Evolutionary conservation across 2,329 filamentous ascomycete genomes (phyloP).

Genomic region (Trichoderma sp.): DNA sequence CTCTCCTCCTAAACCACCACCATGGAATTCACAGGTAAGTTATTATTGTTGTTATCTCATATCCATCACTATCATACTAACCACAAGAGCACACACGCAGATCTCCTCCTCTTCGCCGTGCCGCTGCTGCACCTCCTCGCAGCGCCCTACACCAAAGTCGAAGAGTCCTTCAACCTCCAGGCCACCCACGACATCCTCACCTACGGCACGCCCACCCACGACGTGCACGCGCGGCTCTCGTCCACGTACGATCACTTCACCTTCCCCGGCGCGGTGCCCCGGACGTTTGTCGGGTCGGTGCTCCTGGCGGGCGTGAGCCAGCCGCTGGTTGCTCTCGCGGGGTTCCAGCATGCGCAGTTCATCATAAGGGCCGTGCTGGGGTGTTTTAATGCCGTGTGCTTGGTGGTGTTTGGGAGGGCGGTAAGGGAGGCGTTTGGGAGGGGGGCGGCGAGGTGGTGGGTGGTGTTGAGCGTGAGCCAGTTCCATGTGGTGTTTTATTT

Average conservation of each 20-base stretch:
- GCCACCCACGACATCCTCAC: constrained; percentile 85
- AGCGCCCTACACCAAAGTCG: constrained; percentile 93
- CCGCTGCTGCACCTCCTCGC: constrained; percentile 67
- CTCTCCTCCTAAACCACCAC: background rate
- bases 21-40: constrained; percentile 9
- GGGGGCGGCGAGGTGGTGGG: constrained; percentile 73
- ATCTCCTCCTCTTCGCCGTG: constrained; percentile 48
- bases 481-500: constrained; percentile 95
- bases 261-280: constrained; percentile 87
- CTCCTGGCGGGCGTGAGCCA: constrained; percentile 70
- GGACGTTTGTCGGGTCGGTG: constrained; percentile 83
- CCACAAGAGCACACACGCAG: constrained; percentile 5
- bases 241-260: constrained; percentile 80
- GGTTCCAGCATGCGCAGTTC: constrained; percentile 56
- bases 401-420: constrained; percentile 64
- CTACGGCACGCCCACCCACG: constrained; percentile 68
- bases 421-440: constrained; percentile 67
- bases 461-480: constrained; percentile 73
- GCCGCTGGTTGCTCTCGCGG: constrained; percentile 59
- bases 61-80: background rate
- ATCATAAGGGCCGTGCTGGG: constrained; percentile 76
- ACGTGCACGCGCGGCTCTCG: constrained; percentile 54
- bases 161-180: constrained; percentile 98
- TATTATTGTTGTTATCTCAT: background rate
- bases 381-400: constrained; percentile 66